Percentiles rank a stretch among this genome's conserved stretches.
Conservation (phyloP, 768 basidiomycete genomes). For the Tulasnella sp. region DNA sequence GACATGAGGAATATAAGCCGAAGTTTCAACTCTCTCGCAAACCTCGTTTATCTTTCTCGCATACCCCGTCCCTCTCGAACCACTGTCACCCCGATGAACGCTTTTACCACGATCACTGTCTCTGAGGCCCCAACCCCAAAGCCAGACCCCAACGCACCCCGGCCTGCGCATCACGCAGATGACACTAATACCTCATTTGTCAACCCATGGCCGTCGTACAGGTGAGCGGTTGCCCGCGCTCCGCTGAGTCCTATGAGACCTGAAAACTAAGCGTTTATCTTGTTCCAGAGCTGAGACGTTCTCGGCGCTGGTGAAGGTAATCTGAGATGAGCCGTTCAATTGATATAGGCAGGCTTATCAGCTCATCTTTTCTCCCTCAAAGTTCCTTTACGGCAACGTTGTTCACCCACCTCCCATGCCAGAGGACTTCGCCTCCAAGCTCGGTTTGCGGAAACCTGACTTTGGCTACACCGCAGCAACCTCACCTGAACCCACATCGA, state of each 20-base stretch:
- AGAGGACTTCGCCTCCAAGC: conserved; percentile 12
- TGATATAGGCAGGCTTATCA: background rate
- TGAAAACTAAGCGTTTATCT: background rate
- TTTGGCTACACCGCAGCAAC: conserved; percentile 7
- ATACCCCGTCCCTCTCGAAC: background rate
- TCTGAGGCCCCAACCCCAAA: background rate
- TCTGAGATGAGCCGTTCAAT: background rate
- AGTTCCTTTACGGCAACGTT: background rate
- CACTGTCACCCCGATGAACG: background rate
- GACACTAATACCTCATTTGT: conserved; percentile 14
- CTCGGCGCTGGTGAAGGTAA: background rate
- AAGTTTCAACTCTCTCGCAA: background rate
- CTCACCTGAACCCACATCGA: background rate
- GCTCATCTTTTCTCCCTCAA: background rate
- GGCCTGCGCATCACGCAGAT: conserved; percentile 20
- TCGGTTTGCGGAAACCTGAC: conserved; percentile 27
- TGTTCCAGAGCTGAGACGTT: background rate
- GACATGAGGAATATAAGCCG: background rate
- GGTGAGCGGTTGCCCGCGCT: too few species aligned
- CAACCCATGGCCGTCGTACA: conserved; percentile 26
- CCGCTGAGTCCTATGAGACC: too few species aligned
- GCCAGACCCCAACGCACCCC: background rate
- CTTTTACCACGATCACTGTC: background rate
- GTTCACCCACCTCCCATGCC: background rate
- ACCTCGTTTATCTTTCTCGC: too few species aligned